Evolutionary conservation across 345 rosid species (phyloP).

Genomic region (Eucalyptus marginata): DNA sequence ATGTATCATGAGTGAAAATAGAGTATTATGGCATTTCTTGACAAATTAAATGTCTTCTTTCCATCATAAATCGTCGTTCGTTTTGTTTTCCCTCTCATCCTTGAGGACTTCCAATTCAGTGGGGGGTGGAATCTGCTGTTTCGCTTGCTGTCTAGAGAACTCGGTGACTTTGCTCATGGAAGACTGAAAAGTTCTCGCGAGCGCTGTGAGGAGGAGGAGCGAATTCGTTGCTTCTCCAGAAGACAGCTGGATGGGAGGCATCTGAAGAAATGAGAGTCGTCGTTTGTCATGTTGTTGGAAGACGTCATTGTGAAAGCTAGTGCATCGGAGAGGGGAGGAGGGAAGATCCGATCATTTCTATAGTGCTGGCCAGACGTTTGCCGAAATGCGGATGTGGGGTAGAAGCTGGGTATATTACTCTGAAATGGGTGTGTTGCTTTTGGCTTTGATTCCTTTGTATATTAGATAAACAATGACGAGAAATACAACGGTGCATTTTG

Average conservation of each 20-base stretch:
- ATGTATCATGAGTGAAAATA: no score
- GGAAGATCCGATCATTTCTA: background rate
- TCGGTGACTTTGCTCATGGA: background rate
- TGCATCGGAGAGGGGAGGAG: background rate
- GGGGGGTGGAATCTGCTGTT: background rate
- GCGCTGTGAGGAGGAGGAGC: no score
- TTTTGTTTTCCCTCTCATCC: background rate
- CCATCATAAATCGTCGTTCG: background rate
- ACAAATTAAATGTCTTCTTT: background rate
- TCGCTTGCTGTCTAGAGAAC: background rate
- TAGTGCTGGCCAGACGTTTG: background rate
- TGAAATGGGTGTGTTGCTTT: no score
- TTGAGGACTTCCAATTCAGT: background rate
- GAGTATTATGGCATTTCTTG: background rate
- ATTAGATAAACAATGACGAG: no score
- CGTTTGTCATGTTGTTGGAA: no score
- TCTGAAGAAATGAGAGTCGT: no score
- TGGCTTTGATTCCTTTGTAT: no score
- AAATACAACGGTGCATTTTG: no score
- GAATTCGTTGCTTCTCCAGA: no score
- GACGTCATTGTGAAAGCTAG: background rate
- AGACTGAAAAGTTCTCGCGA: background rate
- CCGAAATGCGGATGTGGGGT: background rate
- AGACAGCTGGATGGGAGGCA: no score
- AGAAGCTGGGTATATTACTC: no score